Evolutionary conservation across 2,329 filamentous ascomycete species (phyloP).

Genomic region (Epichloe bromicola): DNA sequence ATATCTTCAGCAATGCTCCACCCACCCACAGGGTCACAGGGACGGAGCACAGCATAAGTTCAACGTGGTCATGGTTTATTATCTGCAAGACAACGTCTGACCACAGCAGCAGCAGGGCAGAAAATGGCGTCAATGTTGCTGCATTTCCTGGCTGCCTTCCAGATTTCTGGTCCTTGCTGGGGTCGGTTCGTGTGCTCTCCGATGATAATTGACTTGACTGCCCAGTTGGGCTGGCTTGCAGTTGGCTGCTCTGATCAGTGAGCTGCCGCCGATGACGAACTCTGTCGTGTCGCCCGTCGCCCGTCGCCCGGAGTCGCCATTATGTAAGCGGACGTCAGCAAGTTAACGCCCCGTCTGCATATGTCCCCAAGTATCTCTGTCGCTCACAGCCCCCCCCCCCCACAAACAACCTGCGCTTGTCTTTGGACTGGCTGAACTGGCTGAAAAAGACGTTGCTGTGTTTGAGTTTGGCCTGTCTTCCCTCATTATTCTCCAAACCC

Average conservation of each 20-base stretch:
- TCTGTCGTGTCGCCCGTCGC: background rate
- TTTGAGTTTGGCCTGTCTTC: background rate
- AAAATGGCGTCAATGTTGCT: background rate
- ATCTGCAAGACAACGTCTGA: too few relatives aligned
- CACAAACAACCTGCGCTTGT: background rate
- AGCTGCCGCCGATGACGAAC: too few relatives aligned
- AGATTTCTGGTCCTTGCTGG: too few relatives aligned
- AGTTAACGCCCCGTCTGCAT: background rate
- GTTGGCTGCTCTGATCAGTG: too few relatives aligned
- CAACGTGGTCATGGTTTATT: too few relatives aligned
- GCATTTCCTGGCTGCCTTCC: too few relatives aligned
- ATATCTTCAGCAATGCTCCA: background rate
- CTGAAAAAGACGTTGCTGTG: background rate
- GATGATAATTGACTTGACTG: too few relatives aligned
- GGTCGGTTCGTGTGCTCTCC: too few relatives aligned
- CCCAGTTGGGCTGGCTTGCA: too few relatives aligned
- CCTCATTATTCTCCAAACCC: background rate
- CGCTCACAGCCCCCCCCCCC: background rate
- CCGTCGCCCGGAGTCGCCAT: background rate
- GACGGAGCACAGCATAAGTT: background rate
- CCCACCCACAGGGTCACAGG: background rate
- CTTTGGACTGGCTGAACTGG: background rate
- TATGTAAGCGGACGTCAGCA: conserved; percentile 6
- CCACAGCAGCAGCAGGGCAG: too few relatives aligned
- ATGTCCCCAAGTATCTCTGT: background rate